Evolutionary conservation across 345 rosid species (phyloP).

Genomic region (Passiflora organensis): DNA sequence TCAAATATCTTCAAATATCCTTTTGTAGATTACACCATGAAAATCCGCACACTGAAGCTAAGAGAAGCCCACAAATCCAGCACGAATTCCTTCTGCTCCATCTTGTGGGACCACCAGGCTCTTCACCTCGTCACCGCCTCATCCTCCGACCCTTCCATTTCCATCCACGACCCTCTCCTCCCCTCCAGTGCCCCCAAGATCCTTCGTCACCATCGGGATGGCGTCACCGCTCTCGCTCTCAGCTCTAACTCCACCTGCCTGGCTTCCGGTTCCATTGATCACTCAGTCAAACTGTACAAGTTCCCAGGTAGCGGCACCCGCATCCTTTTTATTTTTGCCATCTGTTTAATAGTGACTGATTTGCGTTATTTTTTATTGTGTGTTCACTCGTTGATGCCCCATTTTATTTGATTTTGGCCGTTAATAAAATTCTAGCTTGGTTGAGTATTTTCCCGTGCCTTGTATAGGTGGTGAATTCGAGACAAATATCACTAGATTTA

Average conservation of each 20-base stretch:
- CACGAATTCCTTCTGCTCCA: conserved; percentile 63
- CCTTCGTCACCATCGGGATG: conserved; percentile 92
- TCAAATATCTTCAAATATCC: too few species aligned
- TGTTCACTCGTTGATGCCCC: too few species aligned
- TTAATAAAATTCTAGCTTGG: too few species aligned
- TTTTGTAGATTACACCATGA: conserved; percentile 40
- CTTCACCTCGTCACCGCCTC: conserved; percentile 78
- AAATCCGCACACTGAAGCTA: conserved; percentile 68
- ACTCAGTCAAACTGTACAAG: conserved; percentile 93
- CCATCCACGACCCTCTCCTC: conserved; percentile 67
- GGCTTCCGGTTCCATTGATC: conserved; percentile 92
- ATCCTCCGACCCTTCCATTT: conserved; percentile 66
- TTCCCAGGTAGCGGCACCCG: conserved; percentile 52
- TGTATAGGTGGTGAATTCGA: conserved; percentile 82
- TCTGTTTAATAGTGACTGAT: not conserved
- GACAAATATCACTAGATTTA: conserved; percentile 85
- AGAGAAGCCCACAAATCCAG: conserved; percentile 70
- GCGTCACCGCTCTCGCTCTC: conserved; percentile 78
- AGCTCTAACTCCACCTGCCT: conserved; percentile 89
- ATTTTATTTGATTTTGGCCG: too few species aligned
- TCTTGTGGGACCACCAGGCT: conserved; percentile 82
- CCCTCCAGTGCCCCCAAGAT: conserved; percentile 53
- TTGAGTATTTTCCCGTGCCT: conserved; percentile 1
- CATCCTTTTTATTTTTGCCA: not conserved
- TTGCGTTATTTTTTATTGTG: too few species aligned